phyloP scores from a whole-genome alignment of 2,329 filamentous ascomycete species.

The Lasiodiplodia theobromae region DNA sequence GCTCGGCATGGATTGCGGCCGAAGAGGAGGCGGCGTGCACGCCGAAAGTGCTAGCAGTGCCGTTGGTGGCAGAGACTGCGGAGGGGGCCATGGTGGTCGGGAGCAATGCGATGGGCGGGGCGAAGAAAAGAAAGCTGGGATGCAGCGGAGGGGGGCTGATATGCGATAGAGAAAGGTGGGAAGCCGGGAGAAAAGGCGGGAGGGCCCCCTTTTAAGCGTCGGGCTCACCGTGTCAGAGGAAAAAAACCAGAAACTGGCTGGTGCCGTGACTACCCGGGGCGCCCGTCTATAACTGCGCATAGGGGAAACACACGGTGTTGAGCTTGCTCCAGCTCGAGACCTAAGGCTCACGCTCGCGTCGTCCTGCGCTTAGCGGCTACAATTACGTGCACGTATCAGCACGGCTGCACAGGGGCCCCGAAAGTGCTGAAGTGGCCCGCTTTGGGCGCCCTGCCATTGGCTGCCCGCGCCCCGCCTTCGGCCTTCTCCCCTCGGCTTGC shows the following conservation, averaged over 20 bases:
- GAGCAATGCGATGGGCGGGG: not conserved
- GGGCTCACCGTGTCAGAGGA: not conserved
- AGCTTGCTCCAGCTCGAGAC: conserved; percentile 23
- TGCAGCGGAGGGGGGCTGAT: conserved; percentile 8
- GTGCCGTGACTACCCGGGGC: conserved; percentile 27
- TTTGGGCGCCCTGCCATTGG: conserved; percentile 12
- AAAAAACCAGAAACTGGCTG: conserved; percentile 23
- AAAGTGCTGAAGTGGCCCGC: conserved; percentile 6
- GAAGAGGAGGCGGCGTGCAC: conserved; percentile 82
- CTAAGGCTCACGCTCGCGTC: conserved; percentile 26
- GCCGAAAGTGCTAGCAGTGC: conserved; percentile 12
- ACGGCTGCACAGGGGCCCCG: conserved; percentile 15
- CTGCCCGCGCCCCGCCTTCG: conserved; percentile 7
- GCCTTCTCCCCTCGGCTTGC: conserved; percentile 20
- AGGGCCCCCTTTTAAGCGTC: conserved; percentile 22
- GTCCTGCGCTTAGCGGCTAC: conserved; percentile 36
- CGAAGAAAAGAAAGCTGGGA: not conserved
- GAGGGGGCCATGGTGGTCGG: conserved; percentile 30
- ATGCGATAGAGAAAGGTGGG: conserved; percentile 12
- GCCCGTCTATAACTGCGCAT: conserved; percentile 38
- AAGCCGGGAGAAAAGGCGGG: conserved; percentile 3
- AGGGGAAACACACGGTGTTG: conserved; percentile 33
- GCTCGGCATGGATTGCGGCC: conserved; percentile 80
- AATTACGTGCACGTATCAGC: conserved; percentile 28
- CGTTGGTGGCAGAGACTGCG: conserved; percentile 39